A percentile compares a stretch with the other conserved stretches of the same genome.
These are phyloP conservation scores for Syzygium oleosum DNA, from an alignment of 345 rosid genomes.

Conservation along the genomic window DNA sequence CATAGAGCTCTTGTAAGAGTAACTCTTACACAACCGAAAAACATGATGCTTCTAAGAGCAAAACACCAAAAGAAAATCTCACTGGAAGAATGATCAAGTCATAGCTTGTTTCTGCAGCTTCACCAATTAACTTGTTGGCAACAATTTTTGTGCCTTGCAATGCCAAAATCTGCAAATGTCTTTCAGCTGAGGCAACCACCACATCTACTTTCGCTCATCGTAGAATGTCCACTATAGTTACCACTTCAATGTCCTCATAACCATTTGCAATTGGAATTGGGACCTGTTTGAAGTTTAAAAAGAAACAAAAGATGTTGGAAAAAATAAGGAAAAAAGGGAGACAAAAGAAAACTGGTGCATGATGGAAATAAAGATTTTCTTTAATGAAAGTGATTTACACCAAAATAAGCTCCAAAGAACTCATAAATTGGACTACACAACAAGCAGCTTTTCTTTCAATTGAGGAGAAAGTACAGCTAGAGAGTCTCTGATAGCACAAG, in stretches of 20 bases:
- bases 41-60: background rate
- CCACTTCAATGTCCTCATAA: conserved; percentile 71
- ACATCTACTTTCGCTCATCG: conserved; percentile 81
- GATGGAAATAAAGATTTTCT: background rate
- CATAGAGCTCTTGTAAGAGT: background rate
- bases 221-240: conserved; percentile 61
- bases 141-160: conserved; percentile 70
- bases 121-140: conserved; percentile 64
- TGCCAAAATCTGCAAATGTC: conserved; percentile 43
- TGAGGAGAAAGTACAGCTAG: background rate
- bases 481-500: background rate
- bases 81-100: conserved; percentile 89
- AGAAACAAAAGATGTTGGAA: background rate
- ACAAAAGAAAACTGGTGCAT: background rate
- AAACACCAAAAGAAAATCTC: background rate
- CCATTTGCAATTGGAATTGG: conserved; percentile 86
- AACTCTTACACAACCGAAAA: background rate
- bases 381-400: background rate
- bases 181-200: conserved; percentile 75
- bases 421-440: background rate
- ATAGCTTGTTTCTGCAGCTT: conserved; percentile 44
- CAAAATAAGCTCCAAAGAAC: background rate
- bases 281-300: conserved; percentile 36
- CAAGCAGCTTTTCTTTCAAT: background rate
- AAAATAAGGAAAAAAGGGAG: background rate